These are phyloP conservation scores for Trichomonas tenax DNA, from an alignment of 208 protist genomes.

Conservation along the genomic window DNA sequence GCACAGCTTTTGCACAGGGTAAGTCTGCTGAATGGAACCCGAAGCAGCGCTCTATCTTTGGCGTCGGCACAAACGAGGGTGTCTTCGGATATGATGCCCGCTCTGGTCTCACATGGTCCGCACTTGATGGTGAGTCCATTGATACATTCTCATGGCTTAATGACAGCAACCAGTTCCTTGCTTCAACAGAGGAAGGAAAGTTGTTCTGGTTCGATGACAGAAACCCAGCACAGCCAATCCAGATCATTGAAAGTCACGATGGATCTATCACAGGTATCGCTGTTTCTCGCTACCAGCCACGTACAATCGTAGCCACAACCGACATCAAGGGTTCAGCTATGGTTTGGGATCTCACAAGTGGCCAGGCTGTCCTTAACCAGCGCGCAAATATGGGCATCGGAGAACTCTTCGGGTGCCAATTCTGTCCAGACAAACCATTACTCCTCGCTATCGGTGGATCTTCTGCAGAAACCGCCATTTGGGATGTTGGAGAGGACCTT, in stretches of 20 bases:
- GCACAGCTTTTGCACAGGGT: background rate
- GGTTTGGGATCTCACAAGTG: background rate
- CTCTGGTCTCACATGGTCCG: background rate
- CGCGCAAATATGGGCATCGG: background rate
- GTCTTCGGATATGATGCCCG: background rate
- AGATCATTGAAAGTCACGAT: background rate
- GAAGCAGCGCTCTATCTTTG: background rate
- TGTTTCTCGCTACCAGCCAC: background rate
- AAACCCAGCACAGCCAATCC: background rate
- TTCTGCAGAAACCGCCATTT: background rate
- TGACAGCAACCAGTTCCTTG: background rate
- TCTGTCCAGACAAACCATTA: background rate
- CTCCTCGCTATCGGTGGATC: background rate
- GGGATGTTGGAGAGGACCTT: background rate
- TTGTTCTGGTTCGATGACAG: background rate
- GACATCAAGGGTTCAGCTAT: background rate
- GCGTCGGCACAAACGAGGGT: background rate
- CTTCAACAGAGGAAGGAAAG: background rate
- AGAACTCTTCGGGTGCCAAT: background rate
- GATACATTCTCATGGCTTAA: background rate
- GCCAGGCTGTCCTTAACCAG: background rate
- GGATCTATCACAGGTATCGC: background rate
- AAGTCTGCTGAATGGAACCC: background rate
- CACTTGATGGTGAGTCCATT: background rate
- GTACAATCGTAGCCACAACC: background rate